Evolutionary conservation across 495 filamentous ascomycete species (phyloP), one percentile per base, ranked within the genome.

Genomic region (Aspergillus cavernicola): DNA sequence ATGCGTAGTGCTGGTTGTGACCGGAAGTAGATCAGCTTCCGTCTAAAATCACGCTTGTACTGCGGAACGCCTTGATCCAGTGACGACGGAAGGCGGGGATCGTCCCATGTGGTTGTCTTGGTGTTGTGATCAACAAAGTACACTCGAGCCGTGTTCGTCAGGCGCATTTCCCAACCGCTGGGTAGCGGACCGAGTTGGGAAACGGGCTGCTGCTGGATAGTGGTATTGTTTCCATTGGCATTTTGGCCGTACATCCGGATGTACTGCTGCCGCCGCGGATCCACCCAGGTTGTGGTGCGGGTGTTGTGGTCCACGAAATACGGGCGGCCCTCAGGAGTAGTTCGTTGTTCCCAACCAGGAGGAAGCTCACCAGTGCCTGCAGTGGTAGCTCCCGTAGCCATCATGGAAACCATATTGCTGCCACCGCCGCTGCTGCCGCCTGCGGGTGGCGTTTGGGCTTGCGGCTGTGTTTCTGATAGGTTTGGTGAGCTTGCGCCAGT

Each of bases 291-390:
- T 7, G 93, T 98, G 5, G 95, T 97, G 50, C 93, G 85, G 13
- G 95, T 97, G 68, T 97, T 98, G 72, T 98, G 93, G 66, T 98
- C 93, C n/a, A 98, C 93, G 69, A 97, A 98, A 68, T 98, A 98
- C 18, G 92, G 75, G 45, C 93, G 82, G 24, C 92, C 92, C 77
- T 98, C 93, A 2, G 93, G 90, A 4, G 93, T 98, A 65, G 87
- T 89, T 58, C 93, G 80, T 64, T 97, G 90, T 69, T 98, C 93
- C 93, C 93, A 98, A 29, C 91, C 89, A 29, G 93, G 83, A 16
- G 93, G 93, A 54, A 97, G 85, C 72, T 97, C 95, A 54, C 93
- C 93, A 58, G 89, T 95, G 32, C 95, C 93, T 53, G 90, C 87
- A 57, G 88, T 96, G 42, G 93, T 97, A 49, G 91, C 90, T 53